Evolutionary conservation across 179 eudicot species (phyloP).

Genomic region (Nepenthes alata): DNA sequence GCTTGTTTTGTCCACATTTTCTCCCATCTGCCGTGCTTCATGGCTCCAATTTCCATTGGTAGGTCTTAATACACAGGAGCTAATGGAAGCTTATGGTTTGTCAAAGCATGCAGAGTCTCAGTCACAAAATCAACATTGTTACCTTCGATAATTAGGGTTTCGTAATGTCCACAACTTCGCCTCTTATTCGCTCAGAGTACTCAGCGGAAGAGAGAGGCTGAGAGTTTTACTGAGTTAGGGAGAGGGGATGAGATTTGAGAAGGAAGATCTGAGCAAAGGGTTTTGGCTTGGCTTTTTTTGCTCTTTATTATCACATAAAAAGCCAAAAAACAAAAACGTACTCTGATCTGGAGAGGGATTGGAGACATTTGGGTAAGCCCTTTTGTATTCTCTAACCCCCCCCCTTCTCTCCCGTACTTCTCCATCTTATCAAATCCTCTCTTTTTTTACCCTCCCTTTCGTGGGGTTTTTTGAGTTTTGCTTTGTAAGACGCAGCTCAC

Average conservation of each 20-base stretch:
- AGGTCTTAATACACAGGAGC: neutral
- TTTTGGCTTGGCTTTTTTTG: constrained; percentile 18
- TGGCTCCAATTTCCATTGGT: no score
- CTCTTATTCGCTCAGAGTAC: neutral
- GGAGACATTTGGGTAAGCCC: constrained; percentile 56
- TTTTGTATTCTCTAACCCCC: constrained; percentile 5
- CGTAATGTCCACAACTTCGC: neutral
- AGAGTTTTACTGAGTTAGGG: neutral
- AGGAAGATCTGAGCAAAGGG: no score
- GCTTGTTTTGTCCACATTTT: neutral
- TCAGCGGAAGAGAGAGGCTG: no score
- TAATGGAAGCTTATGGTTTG: constrained; percentile 13
- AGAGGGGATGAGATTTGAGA: neutral
- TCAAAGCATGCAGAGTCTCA: constrained; percentile 43
- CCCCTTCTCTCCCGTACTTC: neutral
- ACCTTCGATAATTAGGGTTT: neutral
- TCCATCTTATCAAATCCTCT: no score
- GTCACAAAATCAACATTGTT: neutral
- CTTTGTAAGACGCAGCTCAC: no score
- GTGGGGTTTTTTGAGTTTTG: no score
- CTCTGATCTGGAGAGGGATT: constrained; percentile 43
- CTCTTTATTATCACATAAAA: constrained; percentile 24
- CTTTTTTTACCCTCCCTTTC: no score
- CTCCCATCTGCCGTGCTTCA: neutral
- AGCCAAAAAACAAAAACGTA: neutral